phyloP scores from a whole-genome alignment of 2,329 filamentous ascomycete species.

The Talaromyces sp. region DNA sequence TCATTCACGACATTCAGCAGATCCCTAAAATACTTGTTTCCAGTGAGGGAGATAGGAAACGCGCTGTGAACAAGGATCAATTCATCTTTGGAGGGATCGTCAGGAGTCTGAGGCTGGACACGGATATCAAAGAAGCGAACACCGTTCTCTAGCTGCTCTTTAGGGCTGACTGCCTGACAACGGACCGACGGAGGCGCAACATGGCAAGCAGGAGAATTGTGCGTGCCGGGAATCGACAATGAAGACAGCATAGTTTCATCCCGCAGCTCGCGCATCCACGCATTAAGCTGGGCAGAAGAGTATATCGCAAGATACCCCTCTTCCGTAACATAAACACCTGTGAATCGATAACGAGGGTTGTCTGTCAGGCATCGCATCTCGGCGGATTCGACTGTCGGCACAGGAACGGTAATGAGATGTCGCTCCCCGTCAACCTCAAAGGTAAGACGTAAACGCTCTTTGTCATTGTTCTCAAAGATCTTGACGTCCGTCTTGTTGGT shows the following conservation, averaged over 20 bases:
- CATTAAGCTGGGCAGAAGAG: conserved; percentile 64
- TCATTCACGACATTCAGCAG: conserved; percentile 67
- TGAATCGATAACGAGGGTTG: conserved; percentile 56
- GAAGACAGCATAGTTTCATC: conserved; percentile 71
- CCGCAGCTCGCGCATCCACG: conserved; percentile 78
- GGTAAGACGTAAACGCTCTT: conserved; percentile 69
- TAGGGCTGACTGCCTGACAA: conserved; percentile 77
- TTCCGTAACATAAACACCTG: conserved; percentile 62
- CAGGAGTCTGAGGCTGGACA: conserved; percentile 62
- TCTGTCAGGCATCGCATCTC: conserved; percentile 58
- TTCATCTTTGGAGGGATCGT: conserved; percentile 59
- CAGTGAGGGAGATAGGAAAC: conserved; percentile 83
- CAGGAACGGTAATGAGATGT: conserved; percentile 72
- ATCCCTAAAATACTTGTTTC: conserved; percentile 72
- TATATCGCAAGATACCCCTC: conserved; percentile 60
- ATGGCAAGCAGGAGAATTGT: conserved; percentile 87
- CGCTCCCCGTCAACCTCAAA: conserved; percentile 62
- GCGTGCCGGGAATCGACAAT: conserved; percentile 89
- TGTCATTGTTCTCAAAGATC: conserved; percentile 53
- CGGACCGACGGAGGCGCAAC: conserved; percentile 85
- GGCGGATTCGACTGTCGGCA: conserved; percentile 57
- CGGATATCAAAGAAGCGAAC: conserved; percentile 93
- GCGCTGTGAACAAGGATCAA: conserved; percentile 83
- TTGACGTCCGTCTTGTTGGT: conserved; percentile 62
- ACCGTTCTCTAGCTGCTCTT: conserved; percentile 79